phyloP scores from a whole-genome alignment of 805 yeast genomes.

The Blastobotrys parvus region DNA sequence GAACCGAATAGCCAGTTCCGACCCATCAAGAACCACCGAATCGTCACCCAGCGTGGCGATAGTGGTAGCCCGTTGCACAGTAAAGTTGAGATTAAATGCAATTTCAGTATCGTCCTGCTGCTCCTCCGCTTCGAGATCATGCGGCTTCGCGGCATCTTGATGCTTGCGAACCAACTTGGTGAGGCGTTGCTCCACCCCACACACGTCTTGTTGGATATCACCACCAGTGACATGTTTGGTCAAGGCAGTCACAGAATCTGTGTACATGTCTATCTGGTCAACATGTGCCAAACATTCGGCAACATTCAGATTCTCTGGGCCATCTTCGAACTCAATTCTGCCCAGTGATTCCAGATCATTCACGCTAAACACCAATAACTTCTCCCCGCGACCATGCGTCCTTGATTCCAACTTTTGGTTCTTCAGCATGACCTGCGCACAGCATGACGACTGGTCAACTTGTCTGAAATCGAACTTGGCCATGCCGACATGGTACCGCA shows the following conservation, averaged over 20 bases:
- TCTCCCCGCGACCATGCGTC: neutral
- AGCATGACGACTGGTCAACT: constrained; percentile 1
- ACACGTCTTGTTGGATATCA: neutral
- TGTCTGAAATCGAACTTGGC: neutral
- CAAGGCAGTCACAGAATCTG: neutral
- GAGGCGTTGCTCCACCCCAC: too few relatives aligned
- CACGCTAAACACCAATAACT: neutral
- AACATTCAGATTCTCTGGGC: neutral
- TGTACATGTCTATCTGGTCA: neutral
- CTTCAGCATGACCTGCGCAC: neutral
- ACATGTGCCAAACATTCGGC: constrained; percentile 2
- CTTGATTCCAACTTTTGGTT: neutral
- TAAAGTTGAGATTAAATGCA: constrained; percentile 2
- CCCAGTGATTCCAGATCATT: neutral
- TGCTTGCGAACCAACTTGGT: neutral
- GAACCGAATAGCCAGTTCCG: neutral
- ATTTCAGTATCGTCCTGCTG: neutral
- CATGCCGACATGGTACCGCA: constrained; percentile 1
- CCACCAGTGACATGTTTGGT: neutral
- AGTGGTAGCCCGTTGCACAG: neutral
- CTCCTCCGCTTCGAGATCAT: neutral
- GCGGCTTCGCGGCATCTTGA: neutral
- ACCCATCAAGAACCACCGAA: constrained; percentile 1
- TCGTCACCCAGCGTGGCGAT: neutral
- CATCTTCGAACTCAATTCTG: constrained; percentile 1